A percentile compares a stretch with the other conserved stretches of the same genome.
Evolutionary conservation across 1,284 basidiomycete species (phyloP).

Genomic region (Ustilago sp.): DNA sequence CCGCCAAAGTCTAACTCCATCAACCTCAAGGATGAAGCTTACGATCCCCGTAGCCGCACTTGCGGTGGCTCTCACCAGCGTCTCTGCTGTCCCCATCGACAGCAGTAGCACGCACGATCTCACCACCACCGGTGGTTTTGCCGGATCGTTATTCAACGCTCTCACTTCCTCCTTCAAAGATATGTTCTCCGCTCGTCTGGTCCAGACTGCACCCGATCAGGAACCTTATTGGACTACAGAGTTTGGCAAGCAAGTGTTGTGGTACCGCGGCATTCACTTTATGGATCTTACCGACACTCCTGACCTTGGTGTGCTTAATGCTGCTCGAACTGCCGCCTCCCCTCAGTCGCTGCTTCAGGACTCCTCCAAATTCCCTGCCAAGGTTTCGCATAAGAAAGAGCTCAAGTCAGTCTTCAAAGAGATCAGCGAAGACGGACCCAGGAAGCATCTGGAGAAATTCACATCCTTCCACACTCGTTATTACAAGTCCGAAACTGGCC

Average conservation of each 20-base stretch:
- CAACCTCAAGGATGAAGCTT: slow-evolving; percentile 30
- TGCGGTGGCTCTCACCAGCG: slow-evolving; percentile 19
- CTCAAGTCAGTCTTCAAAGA: slow-evolving; percentile 47
- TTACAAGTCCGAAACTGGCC: slow-evolving; percentile 78
- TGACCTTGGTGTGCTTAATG: slow-evolving; percentile 29
- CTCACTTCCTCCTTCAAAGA: slow-evolving; percentile 22
- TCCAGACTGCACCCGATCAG: slow-evolving; percentile 39
- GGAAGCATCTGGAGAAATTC: slow-evolving; percentile 72
- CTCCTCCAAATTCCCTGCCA: slow-evolving; percentile 41
- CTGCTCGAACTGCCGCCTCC: slow-evolving; percentile 5
- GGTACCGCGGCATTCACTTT: slow-evolving; percentile 49
- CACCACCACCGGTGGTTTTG: slow-evolving; percentile 23
- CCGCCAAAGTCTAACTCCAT: background rate
- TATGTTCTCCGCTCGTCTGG: slow-evolving; percentile 30
- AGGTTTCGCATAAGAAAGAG: slow-evolving; percentile 31
- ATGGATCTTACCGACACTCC: slow-evolving; percentile 63
- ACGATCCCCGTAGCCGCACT: slow-evolving; percentile 27
- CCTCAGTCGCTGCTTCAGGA: background rate
- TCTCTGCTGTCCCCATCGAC: slow-evolving; percentile 24
- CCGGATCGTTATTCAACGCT: slow-evolving; percentile 19
- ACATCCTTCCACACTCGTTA: slow-evolving; percentile 71
- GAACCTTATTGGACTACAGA: slow-evolving; percentile 63
- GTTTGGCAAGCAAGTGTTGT: slow-evolving; percentile 55
- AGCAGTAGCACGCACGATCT: slow-evolving; percentile 12
- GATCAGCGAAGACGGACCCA: slow-evolving; percentile 53